These are phyloP conservation scores for Trichoderma asperellum DNA, from an alignment of 2,329 filamentous ascomycete genomes.

Conservation along the genomic window DNA sequence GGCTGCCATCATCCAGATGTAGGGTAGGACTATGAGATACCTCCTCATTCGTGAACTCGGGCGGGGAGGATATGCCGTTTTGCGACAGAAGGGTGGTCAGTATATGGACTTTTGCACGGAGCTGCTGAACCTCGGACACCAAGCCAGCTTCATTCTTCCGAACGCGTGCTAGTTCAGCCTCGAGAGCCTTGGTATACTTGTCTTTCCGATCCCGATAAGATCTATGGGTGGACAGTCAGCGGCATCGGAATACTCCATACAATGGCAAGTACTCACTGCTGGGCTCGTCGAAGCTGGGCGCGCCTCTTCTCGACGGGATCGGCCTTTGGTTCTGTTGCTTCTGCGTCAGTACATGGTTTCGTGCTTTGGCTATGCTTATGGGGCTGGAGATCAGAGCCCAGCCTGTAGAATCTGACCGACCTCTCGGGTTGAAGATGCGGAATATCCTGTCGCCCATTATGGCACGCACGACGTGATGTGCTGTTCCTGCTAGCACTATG, in stretches of 20 bases:
- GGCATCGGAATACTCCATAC: not conserved
- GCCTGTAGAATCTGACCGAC: not conserved
- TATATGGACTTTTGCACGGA: constrained; percentile 30
- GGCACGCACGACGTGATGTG: not conserved
- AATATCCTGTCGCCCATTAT: constrained; percentile 37
- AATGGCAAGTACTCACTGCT: constrained; percentile 32
- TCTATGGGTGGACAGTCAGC: constrained; percentile 29
- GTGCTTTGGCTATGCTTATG: not conserved
- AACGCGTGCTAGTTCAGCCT: constrained; percentile 34
- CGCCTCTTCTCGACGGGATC: constrained; percentile 36
- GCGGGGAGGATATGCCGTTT: constrained; percentile 29
- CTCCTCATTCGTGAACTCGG: not conserved
- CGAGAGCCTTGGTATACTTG: constrained; percentile 37
- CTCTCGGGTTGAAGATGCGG: constrained; percentile 42
- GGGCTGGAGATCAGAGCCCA: not conserved
- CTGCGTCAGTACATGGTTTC: not conserved
- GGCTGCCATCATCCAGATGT: not conserved
- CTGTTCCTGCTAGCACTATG: not conserved
- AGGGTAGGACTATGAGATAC: not conserved
- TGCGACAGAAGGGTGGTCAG: constrained; percentile 30
- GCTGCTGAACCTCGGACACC: constrained; percentile 30
- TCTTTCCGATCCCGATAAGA: constrained; percentile 40
- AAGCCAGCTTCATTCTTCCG: constrained; percentile 34
- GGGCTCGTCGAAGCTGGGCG: constrained; percentile 38
- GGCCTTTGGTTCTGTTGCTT: constrained; percentile 33